Conservation (phyloP, 495 filamentous ascomycete genomes). For the Aspergillus bridgeri region DNA sequence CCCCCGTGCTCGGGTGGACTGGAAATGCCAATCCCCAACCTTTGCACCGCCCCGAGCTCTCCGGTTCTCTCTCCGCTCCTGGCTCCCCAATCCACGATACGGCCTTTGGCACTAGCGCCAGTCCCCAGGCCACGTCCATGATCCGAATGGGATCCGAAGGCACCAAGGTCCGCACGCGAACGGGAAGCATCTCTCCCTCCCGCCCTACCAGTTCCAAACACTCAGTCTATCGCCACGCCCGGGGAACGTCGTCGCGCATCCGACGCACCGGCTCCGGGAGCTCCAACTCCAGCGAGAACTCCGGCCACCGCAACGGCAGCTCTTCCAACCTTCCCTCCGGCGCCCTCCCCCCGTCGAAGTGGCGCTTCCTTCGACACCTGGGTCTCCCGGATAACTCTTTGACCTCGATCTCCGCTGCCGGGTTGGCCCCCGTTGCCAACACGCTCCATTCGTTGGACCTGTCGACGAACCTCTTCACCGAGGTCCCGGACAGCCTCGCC, state of each 20-base stretch:
- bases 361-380: slow-evolving; percentile 88
- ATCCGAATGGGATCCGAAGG: slow-evolving; percentile 50
- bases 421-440: slow-evolving; percentile 76
- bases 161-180: slow-evolving; percentile 49
- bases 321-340: slow-evolving; percentile 66
- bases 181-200: slow-evolving; percentile 72
- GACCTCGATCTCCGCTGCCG: slow-evolving; percentile 68
- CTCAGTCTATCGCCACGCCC: slow-evolving; percentile 54
- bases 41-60: slow-evolving; percentile 55
- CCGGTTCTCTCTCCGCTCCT: slow-evolving; percentile 55
- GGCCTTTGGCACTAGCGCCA: slow-evolving; percentile 41
- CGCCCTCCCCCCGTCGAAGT: slow-evolving; percentile 76
- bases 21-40: slow-evolving; percentile 42
- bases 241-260: slow-evolving; percentile 58
- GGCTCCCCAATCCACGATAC: slow-evolving; percentile 59
- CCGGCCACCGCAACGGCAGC: slow-evolving; percentile 66
- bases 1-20: slow-evolving; percentile 64
- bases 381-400: slow-evolving; percentile 89
- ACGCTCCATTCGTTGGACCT: slow-evolving; percentile 88
- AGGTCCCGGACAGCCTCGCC: slow-evolving; percentile 86
- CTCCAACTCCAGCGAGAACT: slow-evolving; percentile 79
- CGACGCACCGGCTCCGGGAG: slow-evolving; percentile 86
- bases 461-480: slow-evolving; percentile 83
- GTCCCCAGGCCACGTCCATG: slow-evolving; percentile 47
- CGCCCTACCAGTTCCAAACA: slow-evolving; percentile 69